Conservation (phyloP, 2,329 filamentous ascomycete species). For the Fusarium goolgardi region DNA sequence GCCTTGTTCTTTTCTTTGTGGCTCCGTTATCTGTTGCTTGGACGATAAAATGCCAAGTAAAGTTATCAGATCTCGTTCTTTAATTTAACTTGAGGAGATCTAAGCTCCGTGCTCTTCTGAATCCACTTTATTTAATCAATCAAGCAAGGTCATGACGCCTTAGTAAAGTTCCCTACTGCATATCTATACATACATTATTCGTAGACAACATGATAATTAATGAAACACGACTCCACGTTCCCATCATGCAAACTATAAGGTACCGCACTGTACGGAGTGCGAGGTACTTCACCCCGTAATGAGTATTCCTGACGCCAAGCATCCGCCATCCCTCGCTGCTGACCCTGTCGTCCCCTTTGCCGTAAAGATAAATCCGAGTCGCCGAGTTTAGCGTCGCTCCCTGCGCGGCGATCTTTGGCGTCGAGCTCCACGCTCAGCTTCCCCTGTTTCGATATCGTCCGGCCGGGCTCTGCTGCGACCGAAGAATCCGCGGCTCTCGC, state of each 20-base stretch:
- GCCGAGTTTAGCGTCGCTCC: slow-evolving; percentile 37
- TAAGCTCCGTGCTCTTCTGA: slow-evolving; percentile 4
- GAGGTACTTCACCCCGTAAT: slow-evolving; percentile 1
- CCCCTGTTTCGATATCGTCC: slow-evolving; percentile 50
- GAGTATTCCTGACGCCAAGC: slow-evolving; percentile 36
- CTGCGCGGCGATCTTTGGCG: slow-evolving; percentile 39
- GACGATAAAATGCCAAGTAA: slow-evolving; percentile 44
- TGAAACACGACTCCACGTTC: slow-evolving; percentile 18
- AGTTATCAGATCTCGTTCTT: slow-evolving; percentile 45
- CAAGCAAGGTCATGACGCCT: slow-evolving; percentile 23
- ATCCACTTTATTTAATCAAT: slow-evolving; percentile 31
- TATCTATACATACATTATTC: slow-evolving; percentile 13
- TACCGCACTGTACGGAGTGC: background rate
- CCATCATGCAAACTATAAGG: slow-evolving; percentile 11
- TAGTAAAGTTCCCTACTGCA: slow-evolving; percentile 4
- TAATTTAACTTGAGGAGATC: slow-evolving; percentile 21
- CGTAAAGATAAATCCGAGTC: slow-evolving; percentile 28
- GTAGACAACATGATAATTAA: slow-evolving; percentile 35
- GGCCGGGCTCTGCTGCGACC: slow-evolving; percentile 47
- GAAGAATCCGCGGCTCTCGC: slow-evolving; percentile 46
- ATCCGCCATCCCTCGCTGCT: slow-evolving; percentile 25
- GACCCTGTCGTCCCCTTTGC: background rate
- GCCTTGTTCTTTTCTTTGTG: slow-evolving; percentile 6
- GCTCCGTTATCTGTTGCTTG: slow-evolving; percentile 27
- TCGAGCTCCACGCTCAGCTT: slow-evolving; percentile 27